Conservation (phyloP, 352 stramenopile genomes). For the Phytophthora pini region DNA sequence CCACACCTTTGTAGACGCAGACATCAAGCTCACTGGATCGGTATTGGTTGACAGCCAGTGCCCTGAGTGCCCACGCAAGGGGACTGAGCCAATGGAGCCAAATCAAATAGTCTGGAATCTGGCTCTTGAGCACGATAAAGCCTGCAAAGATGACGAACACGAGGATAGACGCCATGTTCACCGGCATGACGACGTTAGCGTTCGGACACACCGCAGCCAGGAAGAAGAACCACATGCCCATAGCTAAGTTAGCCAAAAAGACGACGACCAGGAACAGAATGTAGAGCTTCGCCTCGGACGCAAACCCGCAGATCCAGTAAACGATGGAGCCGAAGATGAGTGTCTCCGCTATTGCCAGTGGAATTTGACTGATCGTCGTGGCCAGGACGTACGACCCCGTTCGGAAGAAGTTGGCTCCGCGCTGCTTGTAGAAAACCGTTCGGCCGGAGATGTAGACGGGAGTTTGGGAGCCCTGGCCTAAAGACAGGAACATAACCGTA, state of each 20-base stretch:
- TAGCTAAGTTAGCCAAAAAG: constrained; percentile 33
- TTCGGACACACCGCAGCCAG: constrained; percentile 27
- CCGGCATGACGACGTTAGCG: constrained; percentile 36
- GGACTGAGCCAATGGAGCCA: constrained; percentile 72
- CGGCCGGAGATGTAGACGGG: constrained; percentile 65
- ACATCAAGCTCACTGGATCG: constrained; percentile 16
- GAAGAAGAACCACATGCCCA: constrained; percentile 23
- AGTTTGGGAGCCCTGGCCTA: constrained; percentile 72
- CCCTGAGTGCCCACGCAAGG: constrained; percentile 47
- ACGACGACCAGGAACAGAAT: constrained; percentile 30
- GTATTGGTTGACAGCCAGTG: constrained; percentile 41
- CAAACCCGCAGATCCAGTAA: constrained; percentile 87
- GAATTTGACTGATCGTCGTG: constrained; percentile 30
- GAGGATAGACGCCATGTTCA: constrained; percentile 46
- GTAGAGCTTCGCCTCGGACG: constrained; percentile 31
- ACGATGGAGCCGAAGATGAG: constrained; percentile 80
- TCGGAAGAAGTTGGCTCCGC: constrained; percentile 74
- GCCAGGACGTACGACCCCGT: constrained; percentile 69
- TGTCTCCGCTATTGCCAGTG: constrained; percentile 66
- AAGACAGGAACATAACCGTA: constrained; percentile 73
- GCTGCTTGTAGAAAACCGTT: constrained; percentile 81
- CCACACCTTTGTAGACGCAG: constrained; percentile 33
- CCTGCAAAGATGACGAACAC: constrained; percentile 55
- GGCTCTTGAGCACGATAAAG: constrained; percentile 49
- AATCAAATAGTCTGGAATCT: constrained; percentile 52